A percentile compares a stretch with the other conserved stretches of the same genome.
Evolutionary conservation across 495 filamentous ascomycete species (phyloP).

Genomic region (Astrothelium macrocarpum): DNA sequence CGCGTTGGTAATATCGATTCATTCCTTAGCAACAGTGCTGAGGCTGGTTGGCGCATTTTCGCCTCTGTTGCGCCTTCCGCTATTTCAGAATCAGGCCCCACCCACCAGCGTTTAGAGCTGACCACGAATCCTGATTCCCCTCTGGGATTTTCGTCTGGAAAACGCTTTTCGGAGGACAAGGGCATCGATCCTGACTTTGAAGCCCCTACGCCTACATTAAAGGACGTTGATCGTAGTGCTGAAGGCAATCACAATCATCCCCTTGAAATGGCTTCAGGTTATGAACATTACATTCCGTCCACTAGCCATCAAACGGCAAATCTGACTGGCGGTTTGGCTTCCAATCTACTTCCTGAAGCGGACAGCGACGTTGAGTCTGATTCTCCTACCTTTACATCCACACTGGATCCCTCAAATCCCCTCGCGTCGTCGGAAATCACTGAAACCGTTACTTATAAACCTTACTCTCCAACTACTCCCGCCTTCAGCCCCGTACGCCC

Average conservation of each 20-base stretch:
- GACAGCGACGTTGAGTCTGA: background rate
- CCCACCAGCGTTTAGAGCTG: background rate
- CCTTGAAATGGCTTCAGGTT: no score
- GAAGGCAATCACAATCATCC: no score
- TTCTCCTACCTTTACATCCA: background rate
- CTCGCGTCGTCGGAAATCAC: no score
- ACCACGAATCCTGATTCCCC: background rate
- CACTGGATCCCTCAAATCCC: background rate
- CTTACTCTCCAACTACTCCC: background rate
- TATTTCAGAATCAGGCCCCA: background rate
- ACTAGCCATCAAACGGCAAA: no score
- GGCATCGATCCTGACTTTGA: background rate
- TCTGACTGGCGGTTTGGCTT: no score
- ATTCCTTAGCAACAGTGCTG: constrained; percentile 58
- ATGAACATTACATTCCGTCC: no score
- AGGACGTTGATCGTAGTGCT: no score
- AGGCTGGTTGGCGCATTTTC: constrained; percentile 73
- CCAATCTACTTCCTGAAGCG: no score
- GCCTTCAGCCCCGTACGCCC: background rate
- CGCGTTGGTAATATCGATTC: constrained; percentile 50
- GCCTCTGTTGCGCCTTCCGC: constrained; percentile 53
- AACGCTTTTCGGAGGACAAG: background rate
- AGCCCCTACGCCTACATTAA: background rate
- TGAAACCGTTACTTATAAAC: background rate
- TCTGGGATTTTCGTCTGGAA: background rate